Evolutionary conservation across 1,284 basidiomycete genomes (phyloP).

Genomic region (Ganoderma lucidum): DNA sequence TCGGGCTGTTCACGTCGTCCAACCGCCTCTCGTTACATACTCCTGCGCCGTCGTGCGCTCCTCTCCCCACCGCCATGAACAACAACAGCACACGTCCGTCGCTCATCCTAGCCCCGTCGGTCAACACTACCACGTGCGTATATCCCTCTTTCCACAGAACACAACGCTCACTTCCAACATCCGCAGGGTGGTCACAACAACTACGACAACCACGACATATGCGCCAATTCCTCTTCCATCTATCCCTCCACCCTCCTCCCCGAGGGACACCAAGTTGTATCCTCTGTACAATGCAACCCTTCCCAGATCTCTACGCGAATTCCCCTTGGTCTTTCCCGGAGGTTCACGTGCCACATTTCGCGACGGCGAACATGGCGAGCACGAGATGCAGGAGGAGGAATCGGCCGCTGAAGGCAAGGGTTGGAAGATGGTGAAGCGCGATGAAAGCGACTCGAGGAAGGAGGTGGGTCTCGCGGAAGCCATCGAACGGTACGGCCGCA

Average conservation of each 20-base stretch:
- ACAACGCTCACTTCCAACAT: conserved; percentile 40
- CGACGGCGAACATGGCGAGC: conserved; percentile 67
- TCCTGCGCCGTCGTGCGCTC: conserved; percentile 29
- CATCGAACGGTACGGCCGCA: conserved; percentile 81
- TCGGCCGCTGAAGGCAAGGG: conserved; percentile 70
- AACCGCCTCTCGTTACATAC: conserved; percentile 26
- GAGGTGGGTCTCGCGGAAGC: conserved; percentile 77
- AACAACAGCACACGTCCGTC: conserved; percentile 63
- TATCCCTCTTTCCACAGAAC: conserved; percentile 26
- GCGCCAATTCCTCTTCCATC: conserved; percentile 81
- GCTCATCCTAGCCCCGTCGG: conserved; percentile 75
- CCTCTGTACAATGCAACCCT: conserved; percentile 76
- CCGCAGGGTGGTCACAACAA: conserved; percentile 82
- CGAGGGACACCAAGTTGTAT: conserved; percentile 81
- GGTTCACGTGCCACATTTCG: conserved; percentile 80
- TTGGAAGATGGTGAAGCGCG: conserved; percentile 76
- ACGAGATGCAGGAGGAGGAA: conserved; percentile 76
- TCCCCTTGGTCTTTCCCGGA: conserved; percentile 80
- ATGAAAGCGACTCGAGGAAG: conserved; percentile 60
- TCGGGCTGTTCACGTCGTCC: conserved; percentile 29
- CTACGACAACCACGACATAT: conserved; percentile 85
- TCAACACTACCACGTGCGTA: conserved; percentile 78
- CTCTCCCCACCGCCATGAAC: conserved; percentile 54
- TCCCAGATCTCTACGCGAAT: conserved; percentile 72
- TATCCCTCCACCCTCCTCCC: conserved; percentile 69